Evolutionary conservation across 176 grass and related monocot species (phyloP).

Genomic region (Oryza coarctata): DNA sequence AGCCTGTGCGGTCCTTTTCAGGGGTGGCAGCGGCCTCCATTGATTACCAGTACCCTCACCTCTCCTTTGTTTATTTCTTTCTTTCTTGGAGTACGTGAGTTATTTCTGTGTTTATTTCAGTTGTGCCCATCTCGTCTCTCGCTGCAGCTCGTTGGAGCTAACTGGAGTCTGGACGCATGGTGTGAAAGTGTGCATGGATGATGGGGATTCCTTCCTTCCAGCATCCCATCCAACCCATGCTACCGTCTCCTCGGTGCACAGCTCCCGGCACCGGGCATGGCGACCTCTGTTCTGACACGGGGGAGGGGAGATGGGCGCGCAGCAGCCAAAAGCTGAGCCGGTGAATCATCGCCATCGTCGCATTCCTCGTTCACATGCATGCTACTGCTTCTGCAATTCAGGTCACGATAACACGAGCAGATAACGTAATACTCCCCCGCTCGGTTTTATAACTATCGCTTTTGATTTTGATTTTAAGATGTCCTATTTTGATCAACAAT

Average conservation of each 20-base stretch:
- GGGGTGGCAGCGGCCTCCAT: constrained; percentile 9
- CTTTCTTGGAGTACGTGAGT: not conserved
- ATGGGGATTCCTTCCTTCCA: not conserved
- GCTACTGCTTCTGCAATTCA: not conserved
- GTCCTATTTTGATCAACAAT: too few relatives aligned
- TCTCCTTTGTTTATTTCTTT: not conserved
- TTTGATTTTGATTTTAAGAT: too few relatives aligned
- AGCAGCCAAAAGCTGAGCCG: not conserved
- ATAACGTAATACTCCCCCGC: too few relatives aligned
- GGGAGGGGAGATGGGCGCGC: not conserved
- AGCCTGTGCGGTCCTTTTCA: constrained; percentile 25
- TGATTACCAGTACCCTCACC: constrained; percentile 6
- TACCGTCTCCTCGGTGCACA: not conserved
- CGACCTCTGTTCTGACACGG: not conserved
- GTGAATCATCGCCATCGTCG: not conserved
- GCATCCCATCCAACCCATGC: not conserved
- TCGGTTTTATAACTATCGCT: too few relatives aligned
- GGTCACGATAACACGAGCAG: too few relatives aligned
- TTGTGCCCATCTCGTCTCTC: not conserved
- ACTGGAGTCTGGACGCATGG: not conserved
- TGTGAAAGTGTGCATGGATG: not conserved
- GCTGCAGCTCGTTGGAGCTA: not conserved
- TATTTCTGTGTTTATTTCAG: not conserved
- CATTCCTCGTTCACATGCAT: not conserved
- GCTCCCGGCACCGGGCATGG: not conserved